Conservation (phyloP, 2,329 filamentous ascomycete species). For the Trichoderma koningiopsis region DNA sequence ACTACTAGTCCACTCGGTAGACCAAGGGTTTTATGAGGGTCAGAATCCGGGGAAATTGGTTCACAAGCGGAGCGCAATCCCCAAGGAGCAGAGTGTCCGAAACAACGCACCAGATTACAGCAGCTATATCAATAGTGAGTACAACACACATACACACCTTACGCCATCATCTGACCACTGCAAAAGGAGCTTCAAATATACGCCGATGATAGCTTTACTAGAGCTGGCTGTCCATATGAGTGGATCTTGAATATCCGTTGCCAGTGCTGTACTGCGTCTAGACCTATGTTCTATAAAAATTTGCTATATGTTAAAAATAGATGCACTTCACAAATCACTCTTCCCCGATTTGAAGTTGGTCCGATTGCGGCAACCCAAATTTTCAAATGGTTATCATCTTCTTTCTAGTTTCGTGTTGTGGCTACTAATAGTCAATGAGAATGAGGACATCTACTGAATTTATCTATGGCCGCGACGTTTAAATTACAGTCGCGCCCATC, state of each 20-base stretch:
- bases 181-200: background rate
- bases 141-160: background rate
- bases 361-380: background rate
- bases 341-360: background rate
- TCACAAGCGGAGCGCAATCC: too few relatives aligned
- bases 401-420: background rate
- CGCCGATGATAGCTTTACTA: background rate
- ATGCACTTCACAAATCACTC: background rate
- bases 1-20: background rate
- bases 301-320: background rate
- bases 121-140: too few relatives aligned
- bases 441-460: background rate
- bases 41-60: background rate
- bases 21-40: background rate
- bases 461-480: background rate
- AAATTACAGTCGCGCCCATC: background rate
- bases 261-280: background rate
- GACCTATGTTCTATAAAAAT: background rate
- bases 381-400: background rate
- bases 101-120: too few relatives aligned
- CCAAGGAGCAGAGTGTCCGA: too few relatives aligned
- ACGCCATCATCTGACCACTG: background rate
- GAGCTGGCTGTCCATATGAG: background rate
- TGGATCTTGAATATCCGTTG: background rate
- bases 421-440: background rate